Conservation (phyloP, 2,329 filamentous ascomycete species). For the Aspergillus thermomutatus region DNA sequence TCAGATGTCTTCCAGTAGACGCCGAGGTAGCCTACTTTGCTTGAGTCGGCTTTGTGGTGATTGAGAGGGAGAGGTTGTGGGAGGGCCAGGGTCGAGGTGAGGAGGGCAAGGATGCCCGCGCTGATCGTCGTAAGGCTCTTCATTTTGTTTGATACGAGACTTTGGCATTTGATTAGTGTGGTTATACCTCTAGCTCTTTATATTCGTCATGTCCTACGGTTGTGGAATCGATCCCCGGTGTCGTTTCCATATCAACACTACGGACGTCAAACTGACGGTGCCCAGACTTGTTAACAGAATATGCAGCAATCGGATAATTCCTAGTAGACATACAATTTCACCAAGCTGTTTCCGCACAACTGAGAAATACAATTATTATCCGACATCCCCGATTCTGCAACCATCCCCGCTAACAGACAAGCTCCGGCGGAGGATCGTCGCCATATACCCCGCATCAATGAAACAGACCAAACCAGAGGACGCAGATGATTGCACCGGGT, state of each 20-base stretch:
- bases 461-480: too few relatives aligned
- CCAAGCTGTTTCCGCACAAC: background rate
- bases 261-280: background rate
- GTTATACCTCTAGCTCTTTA: background rate
- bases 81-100: background rate
- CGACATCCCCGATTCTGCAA: background rate
- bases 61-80: background rate
- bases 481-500: too few relatives aligned
- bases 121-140: background rate
- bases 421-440: background rate
- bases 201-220: background rate
- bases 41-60: background rate
- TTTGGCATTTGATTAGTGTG: background rate
- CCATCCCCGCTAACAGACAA: background rate
- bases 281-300: background rate
- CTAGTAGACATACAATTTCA: background rate
- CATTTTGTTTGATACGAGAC: background rate
- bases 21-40: constrained; percentile 10
- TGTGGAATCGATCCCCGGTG: background rate
- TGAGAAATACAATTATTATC: background rate
- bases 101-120: background rate
- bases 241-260: background rate
- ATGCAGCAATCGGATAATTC: background rate
- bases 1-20: constrained; percentile 14
- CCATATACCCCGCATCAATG: background rate